Evolutionary conservation across 345 rosid genomes (phyloP).

Genomic region (Eutrema heterophyllum): DNA sequence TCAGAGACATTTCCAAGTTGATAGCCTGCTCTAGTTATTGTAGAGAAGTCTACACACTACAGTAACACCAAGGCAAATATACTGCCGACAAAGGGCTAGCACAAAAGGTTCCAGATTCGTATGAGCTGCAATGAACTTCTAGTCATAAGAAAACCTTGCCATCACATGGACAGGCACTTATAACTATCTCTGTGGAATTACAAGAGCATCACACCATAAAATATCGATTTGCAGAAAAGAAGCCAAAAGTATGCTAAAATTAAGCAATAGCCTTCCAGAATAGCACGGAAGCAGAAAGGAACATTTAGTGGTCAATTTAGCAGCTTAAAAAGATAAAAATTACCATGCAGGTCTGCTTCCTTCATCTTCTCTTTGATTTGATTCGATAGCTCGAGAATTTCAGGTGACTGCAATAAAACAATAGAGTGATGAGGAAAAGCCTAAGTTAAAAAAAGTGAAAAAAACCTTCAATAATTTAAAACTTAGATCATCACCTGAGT

Average conservation of each 20-base stretch:
- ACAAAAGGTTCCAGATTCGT: not conserved
- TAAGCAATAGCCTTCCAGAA: not conserved
- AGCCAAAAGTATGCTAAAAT: not conserved
- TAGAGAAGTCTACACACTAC: not conserved
- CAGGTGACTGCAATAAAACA: slow-evolving; percentile 56
- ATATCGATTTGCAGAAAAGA: not conserved
- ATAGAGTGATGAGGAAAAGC: not conserved
- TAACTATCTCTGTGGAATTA: not conserved
- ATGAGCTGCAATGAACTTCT: not conserved
- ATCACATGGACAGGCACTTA: not conserved
- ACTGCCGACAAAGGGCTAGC: not conserved
- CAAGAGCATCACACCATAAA: not conserved
- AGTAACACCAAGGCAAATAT: not conserved
- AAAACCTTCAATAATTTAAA: not conserved
- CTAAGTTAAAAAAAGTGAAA: not conserved
- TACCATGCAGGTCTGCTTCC: slow-evolving; percentile 89
- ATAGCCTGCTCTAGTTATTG: not conserved
- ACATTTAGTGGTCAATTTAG: not conserved
- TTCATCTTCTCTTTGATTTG: slow-evolving; percentile 90
- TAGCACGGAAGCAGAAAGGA: not conserved
- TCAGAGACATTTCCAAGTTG: not conserved
- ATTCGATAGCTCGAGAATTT: slow-evolving; percentile 74
- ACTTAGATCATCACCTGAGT: slow-evolving; percentile 61
- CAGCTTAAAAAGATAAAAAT: not conserved
- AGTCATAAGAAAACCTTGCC: not conserved